These are phyloP conservation scores for Cyphellophora attinorum DNA, from an alignment of 2,329 filamentous ascomycete species.

Conservation along the genomic window DNA sequence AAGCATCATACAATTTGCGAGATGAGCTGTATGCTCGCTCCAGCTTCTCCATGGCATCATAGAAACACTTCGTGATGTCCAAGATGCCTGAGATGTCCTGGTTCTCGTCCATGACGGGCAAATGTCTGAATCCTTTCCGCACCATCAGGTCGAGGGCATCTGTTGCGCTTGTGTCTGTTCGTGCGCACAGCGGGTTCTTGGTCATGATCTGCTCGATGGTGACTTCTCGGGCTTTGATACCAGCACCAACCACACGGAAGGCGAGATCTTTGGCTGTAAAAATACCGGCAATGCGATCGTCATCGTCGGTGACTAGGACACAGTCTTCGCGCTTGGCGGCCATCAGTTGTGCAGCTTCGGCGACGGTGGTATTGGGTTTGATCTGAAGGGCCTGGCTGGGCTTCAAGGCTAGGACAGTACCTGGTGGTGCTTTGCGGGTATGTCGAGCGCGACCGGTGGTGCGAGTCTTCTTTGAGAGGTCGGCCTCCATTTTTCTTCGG, in stretches of 20 bases:
- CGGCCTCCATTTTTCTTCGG: slow-evolving; percentile 89
- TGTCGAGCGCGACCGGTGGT: slow-evolving; percentile 67
- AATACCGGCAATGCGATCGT: slow-evolving; percentile 95
- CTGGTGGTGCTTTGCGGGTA: slow-evolving; percentile 86
- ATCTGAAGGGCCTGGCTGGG: slow-evolving; percentile 95
- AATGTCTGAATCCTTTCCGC: slow-evolving; percentile 89
- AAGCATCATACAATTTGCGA: slow-evolving; percentile 92
- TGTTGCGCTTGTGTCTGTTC: slow-evolving; percentile 95
- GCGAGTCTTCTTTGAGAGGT: slow-evolving; percentile 95
- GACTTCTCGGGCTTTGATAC: slow-evolving; percentile 77
- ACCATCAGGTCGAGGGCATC: slow-evolving; percentile 98
- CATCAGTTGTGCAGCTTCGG: slow-evolving; percentile 97
- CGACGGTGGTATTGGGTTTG: slow-evolving; percentile 85
- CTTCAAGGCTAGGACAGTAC: slow-evolving; percentile 89
- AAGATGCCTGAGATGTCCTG: slow-evolving; percentile 97
- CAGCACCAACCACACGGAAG: slow-evolving; percentile 87
- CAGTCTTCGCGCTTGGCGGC: slow-evolving; percentile 97
- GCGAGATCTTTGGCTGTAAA: slow-evolving; percentile 98
- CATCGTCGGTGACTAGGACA: slow-evolving; percentile 92
- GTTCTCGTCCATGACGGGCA: slow-evolving; percentile 99
- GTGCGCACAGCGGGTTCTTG: slow-evolving; percentile 94
- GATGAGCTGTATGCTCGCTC: slow-evolving; percentile 96
- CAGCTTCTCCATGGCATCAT: slow-evolving; percentile 99
- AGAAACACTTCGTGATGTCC: slow-evolving; percentile 99
- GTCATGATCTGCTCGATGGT: slow-evolving; percentile 99